Percentiles rank a stretch among this genome's conserved stretches.
phyloP scores from a whole-genome alignment of 129 eudicot genomes.

The Pulicaria dysenterica region DNA sequence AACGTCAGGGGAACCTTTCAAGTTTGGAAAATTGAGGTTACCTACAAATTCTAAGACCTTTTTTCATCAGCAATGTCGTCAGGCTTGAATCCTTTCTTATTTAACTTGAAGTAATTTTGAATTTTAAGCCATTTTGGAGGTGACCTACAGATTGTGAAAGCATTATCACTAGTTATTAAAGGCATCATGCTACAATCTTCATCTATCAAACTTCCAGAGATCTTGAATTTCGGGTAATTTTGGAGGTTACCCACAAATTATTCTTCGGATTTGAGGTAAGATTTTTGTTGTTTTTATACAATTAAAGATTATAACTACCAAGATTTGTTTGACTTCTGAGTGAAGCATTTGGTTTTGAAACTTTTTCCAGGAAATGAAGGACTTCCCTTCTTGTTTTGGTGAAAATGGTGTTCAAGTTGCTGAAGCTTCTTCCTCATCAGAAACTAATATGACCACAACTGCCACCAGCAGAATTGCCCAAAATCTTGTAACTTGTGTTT shows the following conservation, averaged over 20 bases:
- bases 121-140: not conserved
- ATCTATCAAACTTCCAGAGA: not conserved
- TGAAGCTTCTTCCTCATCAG: constrained; percentile 47
- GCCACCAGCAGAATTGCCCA: constrained; percentile 35
- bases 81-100: not conserved
- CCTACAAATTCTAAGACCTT: not conserved
- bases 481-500: constrained; percentile 65
- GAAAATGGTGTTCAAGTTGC: constrained; percentile 75
- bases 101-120: not conserved
- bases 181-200: too few species aligned
- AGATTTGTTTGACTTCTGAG: not conserved
- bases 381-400: constrained; percentile 77
- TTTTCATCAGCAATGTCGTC: constrained; percentile 13
- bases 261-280: not conserved
- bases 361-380: constrained; percentile 48
- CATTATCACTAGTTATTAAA: not conserved
- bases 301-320: not conserved
- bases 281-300: not conserved
- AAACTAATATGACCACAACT: constrained; percentile 19
- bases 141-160: not conserved
- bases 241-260: constrained; percentile 18
- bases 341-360: not conserved
- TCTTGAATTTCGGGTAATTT: not conserved
- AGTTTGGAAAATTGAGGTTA: too few species aligned
- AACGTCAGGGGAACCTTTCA: too few species aligned